A percentile compares a stretch with the other conserved stretches of the same genome.
These are phyloP conservation scores for Cairneyella variabilis DNA, from an alignment of 495 filamentous ascomycete genomes.

Conservation along the genomic window DNA sequence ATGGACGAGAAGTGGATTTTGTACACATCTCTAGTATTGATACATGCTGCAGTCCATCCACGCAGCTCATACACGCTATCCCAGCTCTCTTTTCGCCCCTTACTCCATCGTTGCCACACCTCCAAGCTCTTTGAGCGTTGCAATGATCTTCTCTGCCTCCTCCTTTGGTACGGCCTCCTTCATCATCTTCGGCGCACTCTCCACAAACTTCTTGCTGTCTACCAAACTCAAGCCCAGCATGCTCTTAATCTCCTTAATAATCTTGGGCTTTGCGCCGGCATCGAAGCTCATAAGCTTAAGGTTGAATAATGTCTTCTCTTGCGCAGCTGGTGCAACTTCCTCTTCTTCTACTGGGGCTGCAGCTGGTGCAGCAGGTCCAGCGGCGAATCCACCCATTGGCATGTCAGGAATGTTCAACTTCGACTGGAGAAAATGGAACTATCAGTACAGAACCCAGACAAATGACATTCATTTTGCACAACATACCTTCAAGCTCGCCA, in stretches of 20 bases:
- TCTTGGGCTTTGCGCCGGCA: slow-evolving; percentile 84
- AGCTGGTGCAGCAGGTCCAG: slow-evolving; percentile 49
- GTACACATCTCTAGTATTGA: slow-evolving; percentile 26
- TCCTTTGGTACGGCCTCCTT: slow-evolving; percentile 98
- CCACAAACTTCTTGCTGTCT: slow-evolving; percentile 99
- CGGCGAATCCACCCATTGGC: slow-evolving; percentile 83
- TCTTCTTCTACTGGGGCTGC: slow-evolving; percentile 69
- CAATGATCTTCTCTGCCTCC: slow-evolving; percentile 97
- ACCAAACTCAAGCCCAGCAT: slow-evolving; percentile 93
- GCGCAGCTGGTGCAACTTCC: slow-evolving; percentile 78
- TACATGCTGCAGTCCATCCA: slow-evolving; percentile 11
- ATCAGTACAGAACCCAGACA: slow-evolving; percentile 3
- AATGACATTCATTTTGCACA: no score
- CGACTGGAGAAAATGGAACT: slow-evolving; percentile 48
- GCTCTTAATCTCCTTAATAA: slow-evolving; percentile 99
- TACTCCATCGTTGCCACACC: slow-evolving; percentile 89
- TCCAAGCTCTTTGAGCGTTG: slow-evolving; percentile 86
- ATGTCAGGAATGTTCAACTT: slow-evolving; percentile 98
- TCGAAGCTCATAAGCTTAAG: slow-evolving; percentile 90
- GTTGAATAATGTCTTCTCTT: slow-evolving; percentile 97
- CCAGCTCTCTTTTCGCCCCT: slow-evolving; percentile 17
- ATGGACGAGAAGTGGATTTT: slow-evolving; percentile 24
- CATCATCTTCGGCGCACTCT: slow-evolving; percentile 94
- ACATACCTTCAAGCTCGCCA: slow-evolving; percentile 83
- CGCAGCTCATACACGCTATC: not conserved